phyloP scores from a whole-genome alignment of 1,284 basidiomycete genomes.

The Fomitopsis palustris region DNA sequence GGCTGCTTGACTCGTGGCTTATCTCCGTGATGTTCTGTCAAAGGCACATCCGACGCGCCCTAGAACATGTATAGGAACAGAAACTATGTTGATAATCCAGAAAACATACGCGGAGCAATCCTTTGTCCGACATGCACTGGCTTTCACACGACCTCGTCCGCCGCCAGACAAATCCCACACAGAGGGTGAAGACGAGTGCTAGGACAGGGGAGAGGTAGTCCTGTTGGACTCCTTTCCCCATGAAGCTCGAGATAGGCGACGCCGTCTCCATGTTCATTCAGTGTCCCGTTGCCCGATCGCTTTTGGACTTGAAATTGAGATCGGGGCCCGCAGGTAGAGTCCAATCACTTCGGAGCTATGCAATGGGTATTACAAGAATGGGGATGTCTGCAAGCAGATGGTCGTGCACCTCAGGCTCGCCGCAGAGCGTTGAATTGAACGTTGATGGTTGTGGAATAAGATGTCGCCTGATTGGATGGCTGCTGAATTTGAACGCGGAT shows the following conservation, averaged over 20 bases:
- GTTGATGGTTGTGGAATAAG: no score
- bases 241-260: not conserved
- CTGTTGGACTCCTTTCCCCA: not conserved
- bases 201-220: not conserved
- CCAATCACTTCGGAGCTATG: no score
- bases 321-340: no score
- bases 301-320: not conserved
- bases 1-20: constrained; percentile 42
- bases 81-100: no score
- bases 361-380: no score
- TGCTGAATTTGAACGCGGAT: not conserved
- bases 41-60: constrained; percentile 1
- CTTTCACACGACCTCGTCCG: not conserved
- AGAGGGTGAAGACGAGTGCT: not conserved
- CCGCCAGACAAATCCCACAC: not conserved
- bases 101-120: not conserved
- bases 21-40: not conserved
- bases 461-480: not conserved
- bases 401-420: no score
- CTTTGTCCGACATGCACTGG: not conserved
- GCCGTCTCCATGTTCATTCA: not conserved
- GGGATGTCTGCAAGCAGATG: no score
- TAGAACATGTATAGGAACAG: not conserved
- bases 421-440: no score
- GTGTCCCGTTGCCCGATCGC: not conserved